Base-by-base conservation (phyloP, 768 basidiomycete species). In the Xerocomellus intermedius region DNA sequence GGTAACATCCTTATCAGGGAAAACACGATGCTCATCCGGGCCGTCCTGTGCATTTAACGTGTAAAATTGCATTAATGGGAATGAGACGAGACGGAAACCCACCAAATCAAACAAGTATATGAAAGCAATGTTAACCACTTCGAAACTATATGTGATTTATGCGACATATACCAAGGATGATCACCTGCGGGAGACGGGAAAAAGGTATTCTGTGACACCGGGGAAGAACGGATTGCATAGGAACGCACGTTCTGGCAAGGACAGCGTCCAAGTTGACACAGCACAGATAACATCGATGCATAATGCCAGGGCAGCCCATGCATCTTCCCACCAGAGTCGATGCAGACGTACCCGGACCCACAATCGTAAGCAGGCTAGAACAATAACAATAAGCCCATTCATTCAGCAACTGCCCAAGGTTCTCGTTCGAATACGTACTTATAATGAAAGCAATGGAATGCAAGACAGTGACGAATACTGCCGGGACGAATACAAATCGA, bases 1-100 rank as follows among this genome's bases (percentile, higher is more conserved):
- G 50, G 28, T 8, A 38, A 8, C 12, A 59, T 42, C 39, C 63
- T 52, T 22, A 56, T 43, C 8, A 54, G 30, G 22, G 63, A 55
- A 46, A 61, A 58, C 28, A 64, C 21, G 28, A 64, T 54, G 30
- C 63, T 61, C 48, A 58, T 50, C 24, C 59, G 63, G 17, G 56
- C 41, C 8, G 52, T 22, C 63, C 63, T 59, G 22, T 13, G 41
- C 9, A 16, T 8, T 26, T 3, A 46, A 10, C 8, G 26, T 35
- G 26, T 26, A 26, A 26, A 26, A 26, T 26, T 26, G 26, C 5
- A 26, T 6, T 6, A 26, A 6, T 26, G 26, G 26, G 5, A 26
- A 26, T 26, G 6, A 1, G 26, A 26, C 26, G 26, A 1, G 26
- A 6, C 26, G 10, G 33, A 35, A 10, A 35, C 57, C 8, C 22